Evolutionary conservation across 1,284 basidiomycete species (phyloP), one percentile per base, ranked within the genome.

Genomic region (Sanghuangporus weigelae): DNA sequence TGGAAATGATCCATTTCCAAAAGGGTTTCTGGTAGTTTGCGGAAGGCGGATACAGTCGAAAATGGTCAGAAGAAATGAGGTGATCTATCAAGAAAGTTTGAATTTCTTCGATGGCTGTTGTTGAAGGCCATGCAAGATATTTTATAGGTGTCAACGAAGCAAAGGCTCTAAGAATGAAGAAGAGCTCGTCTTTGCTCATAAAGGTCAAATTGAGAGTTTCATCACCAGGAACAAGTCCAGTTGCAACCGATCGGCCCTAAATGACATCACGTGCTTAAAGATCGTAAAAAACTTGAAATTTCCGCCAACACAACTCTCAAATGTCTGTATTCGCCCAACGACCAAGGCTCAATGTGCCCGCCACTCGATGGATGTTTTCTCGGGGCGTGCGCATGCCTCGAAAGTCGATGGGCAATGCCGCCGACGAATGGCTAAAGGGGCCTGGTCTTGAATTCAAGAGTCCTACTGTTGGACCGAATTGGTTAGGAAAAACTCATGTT

Each of bases 1-100:
- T 71, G 35, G 72, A 69, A 23, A 91, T 81, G 0, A 76, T 77
- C 82, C 84, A 86, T 74, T 90, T 92, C 88, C 88, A 92, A 70
- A 90, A 90, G 0, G 71, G 65, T 57, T 75, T 74, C 66, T 88
- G 87, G 67, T 87, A 90, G 66, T 82, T 77, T 14, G 67, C 63
- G 0, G 88, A 84, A 1, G 89, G 87, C 3, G 88, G 81, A 69
- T 85, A 89, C 40, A 69, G 68, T 60, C 72, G 68, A 44, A 89
- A 79, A 70, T 87, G 86, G 3, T 73, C 66, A 67, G 80, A 78
- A 7, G 80, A 69, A 8, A 90, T 72, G 57, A 92, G 71, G 23
- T 71, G 69, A 16, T 78, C 68, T 58, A 90, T 71, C 12, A 91
- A 70, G 68, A 86, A 86, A 8, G 75, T 69, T 66, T 89, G 86